phyloP scores from a whole-genome alignment of 1,284 basidiomycete genomes.

The Cerioporus squamosus region DNA sequence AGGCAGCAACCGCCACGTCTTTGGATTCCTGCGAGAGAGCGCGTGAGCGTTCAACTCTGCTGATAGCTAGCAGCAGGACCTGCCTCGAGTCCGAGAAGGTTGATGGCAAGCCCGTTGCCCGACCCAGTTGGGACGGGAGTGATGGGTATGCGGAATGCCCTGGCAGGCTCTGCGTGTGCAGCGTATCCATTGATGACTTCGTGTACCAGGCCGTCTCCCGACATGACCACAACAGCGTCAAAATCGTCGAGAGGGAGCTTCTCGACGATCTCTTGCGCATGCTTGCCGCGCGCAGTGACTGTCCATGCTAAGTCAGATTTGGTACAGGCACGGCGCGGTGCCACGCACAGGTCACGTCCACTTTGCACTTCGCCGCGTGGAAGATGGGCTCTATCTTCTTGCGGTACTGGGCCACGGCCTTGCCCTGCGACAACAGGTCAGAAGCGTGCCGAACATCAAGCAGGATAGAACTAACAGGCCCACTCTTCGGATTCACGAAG shows the following conservation, averaged over 20 bases:
- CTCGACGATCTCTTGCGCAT: slow-evolving; percentile 76
- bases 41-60: background rate
- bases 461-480: slow-evolving; percentile 50
- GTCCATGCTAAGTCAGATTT: slow-evolving; percentile 8
- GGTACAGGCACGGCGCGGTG: background rate
- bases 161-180: slow-evolving; percentile 65
- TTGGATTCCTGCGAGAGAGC: slow-evolving; percentile 61
- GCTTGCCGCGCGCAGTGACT: slow-evolving; percentile 77
- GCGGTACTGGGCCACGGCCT: slow-evolving; percentile 64
- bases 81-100: slow-evolving; percentile 72
- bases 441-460: background rate
- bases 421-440: slow-evolving; percentile 55
- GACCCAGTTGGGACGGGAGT: slow-evolving; percentile 90
- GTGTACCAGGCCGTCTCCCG: slow-evolving; percentile 90
- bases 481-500: slow-evolving; percentile 89
- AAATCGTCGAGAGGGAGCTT: slow-evolving; percentile 63
- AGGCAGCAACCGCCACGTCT: slow-evolving; percentile 73
- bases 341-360: slow-evolving; percentile 66
- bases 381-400: slow-evolving; percentile 81
- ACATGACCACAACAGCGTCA: slow-evolving; percentile 83
- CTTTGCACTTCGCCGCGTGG: slow-evolving; percentile 71
- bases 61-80: background rate
- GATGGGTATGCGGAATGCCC: slow-evolving; percentile 79
- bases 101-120: slow-evolving; percentile 82
- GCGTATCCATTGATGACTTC: slow-evolving; percentile 95